Percentiles rank a stretch among this genome's conserved stretches.
Conservation (phyloP, 164 flowering plant genomes). For the Dillenia turbinata region DNA sequence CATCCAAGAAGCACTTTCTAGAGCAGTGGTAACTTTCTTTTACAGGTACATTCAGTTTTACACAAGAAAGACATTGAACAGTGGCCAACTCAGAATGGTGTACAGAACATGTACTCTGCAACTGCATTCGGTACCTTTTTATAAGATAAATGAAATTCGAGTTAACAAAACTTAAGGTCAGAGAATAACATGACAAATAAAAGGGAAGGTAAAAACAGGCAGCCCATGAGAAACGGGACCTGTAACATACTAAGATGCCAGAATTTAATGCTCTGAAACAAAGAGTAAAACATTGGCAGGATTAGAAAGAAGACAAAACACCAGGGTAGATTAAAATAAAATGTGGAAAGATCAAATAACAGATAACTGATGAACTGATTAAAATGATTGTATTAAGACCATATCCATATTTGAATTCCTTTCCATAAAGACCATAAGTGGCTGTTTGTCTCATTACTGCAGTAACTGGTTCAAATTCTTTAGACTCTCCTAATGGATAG, state of each 20-base stretch:
- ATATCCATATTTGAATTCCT: too few species aligned
- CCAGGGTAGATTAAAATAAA: too few species aligned
- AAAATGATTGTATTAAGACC: too few species aligned
- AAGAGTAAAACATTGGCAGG: neutral
- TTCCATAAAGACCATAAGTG: too few species aligned
- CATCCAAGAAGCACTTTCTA: slow-evolving; percentile 23
- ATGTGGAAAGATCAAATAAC: too few species aligned
- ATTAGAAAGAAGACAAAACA: neutral
- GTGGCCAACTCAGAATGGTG: slow-evolving; percentile 24
- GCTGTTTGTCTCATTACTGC: too few species aligned
- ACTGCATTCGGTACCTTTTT: slow-evolving; percentile 27
- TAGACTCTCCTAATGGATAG: too few species aligned
- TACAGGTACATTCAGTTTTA: slow-evolving; percentile 11
- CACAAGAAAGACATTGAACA: slow-evolving; percentile 31
- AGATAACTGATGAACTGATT: too few species aligned
- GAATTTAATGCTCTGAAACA: neutral
- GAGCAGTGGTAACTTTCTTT: slow-evolving; percentile 27
- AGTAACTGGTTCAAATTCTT: too few species aligned
- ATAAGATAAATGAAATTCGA: neutral
- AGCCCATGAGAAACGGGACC: neutral
- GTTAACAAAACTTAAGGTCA: neutral
- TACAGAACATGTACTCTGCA: slow-evolving; percentile 18
- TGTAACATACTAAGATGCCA: neutral
- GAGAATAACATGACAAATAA: neutral
- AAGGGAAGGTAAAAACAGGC: neutral